Evolutionary conservation across 768 basidiomycete genomes (phyloP).

Genomic region (Leccinum broughii): DNA sequence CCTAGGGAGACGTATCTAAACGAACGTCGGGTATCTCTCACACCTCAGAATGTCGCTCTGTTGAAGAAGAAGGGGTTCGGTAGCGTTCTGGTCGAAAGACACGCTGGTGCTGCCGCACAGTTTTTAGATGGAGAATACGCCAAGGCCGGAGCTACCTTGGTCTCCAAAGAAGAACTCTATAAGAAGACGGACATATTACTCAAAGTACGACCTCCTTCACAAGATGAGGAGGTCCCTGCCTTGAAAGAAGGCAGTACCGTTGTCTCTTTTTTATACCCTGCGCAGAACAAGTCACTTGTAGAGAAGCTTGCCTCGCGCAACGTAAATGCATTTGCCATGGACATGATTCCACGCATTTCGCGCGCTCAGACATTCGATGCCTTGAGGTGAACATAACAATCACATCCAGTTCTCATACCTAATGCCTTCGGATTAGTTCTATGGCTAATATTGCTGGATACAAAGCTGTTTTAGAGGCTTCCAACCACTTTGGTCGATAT

Average conservation of each 20-base stretch:
- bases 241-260: conserved; percentile 76
- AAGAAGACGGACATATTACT: conserved; percentile 72
- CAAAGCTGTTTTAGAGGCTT: conserved; percentile 88
- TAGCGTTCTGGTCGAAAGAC: conserved; percentile 69
- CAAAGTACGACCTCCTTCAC: conserved; percentile 79
- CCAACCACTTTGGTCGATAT: conserved; percentile 87
- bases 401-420: not conserved
- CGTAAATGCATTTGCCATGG: conserved; percentile 84
- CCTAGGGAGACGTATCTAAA: conserved; percentile 76
- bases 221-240: conserved; percentile 57
- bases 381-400: conserved; percentile 54
- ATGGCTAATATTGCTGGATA: conserved; percentile 97
- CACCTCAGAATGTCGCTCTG: conserved; percentile 73
- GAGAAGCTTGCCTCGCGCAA: conserved; percentile 66
- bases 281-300: conserved; percentile 75
- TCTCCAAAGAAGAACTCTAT: conserved; percentile 72
- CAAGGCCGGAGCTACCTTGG: conserved; percentile 76
- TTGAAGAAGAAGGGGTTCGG: conserved; percentile 83
- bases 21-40: conserved; percentile 79
- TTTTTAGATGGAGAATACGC: conserved; percentile 81
- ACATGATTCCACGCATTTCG: conserved; percentile 89
- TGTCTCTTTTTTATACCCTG: conserved; percentile 82
- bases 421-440: conserved; percentile 48
- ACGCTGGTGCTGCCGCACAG: conserved; percentile 70
- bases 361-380: conserved; percentile 90